A percentile compares a stretch with the other conserved stretches of the same genome.
Conservation (phyloP, 306 rosid species). For the Hippophae gyantsensis region DNA sequence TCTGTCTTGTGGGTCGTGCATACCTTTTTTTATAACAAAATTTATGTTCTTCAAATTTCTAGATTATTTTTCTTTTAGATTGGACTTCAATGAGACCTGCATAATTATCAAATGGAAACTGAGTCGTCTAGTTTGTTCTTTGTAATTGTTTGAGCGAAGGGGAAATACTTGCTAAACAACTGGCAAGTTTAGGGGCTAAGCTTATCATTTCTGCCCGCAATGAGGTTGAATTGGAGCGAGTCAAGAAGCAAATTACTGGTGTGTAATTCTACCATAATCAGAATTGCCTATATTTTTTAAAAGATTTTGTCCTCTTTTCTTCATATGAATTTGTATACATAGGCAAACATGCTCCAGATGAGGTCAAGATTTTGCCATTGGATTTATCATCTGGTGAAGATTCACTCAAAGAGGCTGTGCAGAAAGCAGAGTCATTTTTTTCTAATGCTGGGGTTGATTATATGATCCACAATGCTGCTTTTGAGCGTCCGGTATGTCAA, state of each 20-base stretch:
- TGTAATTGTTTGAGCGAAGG: slow-evolving; percentile 35
- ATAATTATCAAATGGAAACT: not conserved
- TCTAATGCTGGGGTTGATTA: slow-evolving; percentile 73
- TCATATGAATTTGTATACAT: slow-evolving; percentile 15
- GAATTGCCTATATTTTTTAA: not conserved
- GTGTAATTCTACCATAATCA: slow-evolving; percentile 14
- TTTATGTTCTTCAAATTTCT: too few relatives aligned
- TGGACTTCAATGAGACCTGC: too few relatives aligned
- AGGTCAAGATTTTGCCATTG: slow-evolving; percentile 61
- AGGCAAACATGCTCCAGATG: slow-evolving; percentile 81
- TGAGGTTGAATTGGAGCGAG: slow-evolving; percentile 74
- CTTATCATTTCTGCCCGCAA: slow-evolving; percentile 83
- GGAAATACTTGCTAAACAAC: slow-evolving; percentile 78
- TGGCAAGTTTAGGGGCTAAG: slow-evolving; percentile 83
- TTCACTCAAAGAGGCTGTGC: slow-evolving; percentile 57
- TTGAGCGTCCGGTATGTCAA: slow-evolving; percentile 86
- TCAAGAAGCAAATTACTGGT: slow-evolving; percentile 67
- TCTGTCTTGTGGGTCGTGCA: too few relatives aligned
- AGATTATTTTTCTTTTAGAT: too few relatives aligned
- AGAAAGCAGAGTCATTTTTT: slow-evolving; percentile 61
- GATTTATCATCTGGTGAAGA: slow-evolving; percentile 79
- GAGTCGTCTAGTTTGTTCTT: not conserved
- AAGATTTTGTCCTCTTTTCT: not conserved
- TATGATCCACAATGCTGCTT: slow-evolving; percentile 92
- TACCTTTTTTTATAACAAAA: too few relatives aligned